phyloP scores from a whole-genome alignment of 257 asterid species.

The Fraxinus americana region DNA sequence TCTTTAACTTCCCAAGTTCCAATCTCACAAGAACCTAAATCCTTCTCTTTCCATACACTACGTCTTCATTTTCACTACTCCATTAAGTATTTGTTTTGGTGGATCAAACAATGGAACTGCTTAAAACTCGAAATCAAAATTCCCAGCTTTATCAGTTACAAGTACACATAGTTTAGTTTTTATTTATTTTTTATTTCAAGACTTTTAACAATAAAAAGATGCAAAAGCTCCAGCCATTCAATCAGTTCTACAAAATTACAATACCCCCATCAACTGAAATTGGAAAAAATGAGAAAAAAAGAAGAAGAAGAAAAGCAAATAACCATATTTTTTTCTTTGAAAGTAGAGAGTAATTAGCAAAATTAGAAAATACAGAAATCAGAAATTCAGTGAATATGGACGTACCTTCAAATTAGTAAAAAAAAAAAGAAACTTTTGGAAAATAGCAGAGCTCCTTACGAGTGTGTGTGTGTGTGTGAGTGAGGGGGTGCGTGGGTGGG shows the following conservation, averaged over 20 bases:
- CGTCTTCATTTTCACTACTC: not conserved
- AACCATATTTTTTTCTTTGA: not conserved
- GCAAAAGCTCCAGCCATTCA: not conserved
- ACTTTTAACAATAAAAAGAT: not conserved
- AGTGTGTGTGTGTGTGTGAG: not conserved
- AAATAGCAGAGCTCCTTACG: slow-evolving; percentile 25
- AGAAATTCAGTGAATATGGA: slow-evolving; percentile 14
- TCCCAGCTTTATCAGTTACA: not conserved
- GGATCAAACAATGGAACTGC: not conserved
- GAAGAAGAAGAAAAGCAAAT: not conserved
- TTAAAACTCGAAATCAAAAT: not conserved
- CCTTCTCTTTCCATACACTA: not conserved
- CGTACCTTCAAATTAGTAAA: slow-evolving; percentile 27
- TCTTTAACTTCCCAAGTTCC: slow-evolving; percentile 5
- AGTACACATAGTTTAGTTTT: slow-evolving; percentile 2
- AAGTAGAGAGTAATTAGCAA: not conserved
- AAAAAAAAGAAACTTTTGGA: slow-evolving; percentile 14
- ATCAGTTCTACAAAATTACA: not conserved
- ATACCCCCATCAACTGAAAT: slow-evolving; percentile 22
- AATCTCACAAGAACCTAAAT: not conserved
- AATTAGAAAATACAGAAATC: not conserved
- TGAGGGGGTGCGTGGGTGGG: not conserved
- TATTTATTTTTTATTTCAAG: not conserved
- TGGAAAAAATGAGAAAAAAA: slow-evolving; percentile 4
- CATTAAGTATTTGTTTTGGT: not conserved